These are phyloP conservation scores for Beauveria varroae DNA, from an alignment of 2,329 filamentous ascomycete genomes.

Conservation along the genomic window DNA sequence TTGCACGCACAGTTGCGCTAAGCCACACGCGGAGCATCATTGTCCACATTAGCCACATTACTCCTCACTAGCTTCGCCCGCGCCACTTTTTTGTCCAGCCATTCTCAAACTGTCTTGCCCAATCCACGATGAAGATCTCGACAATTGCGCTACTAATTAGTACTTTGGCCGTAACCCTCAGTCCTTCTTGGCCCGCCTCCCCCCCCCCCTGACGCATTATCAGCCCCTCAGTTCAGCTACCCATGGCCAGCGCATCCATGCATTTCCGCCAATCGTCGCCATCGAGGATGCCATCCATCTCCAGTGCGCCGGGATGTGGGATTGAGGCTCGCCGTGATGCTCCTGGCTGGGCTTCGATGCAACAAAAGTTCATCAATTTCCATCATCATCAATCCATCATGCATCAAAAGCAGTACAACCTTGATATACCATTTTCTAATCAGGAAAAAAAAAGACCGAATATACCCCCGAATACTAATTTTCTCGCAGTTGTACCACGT, in stretches of 20 bases:
- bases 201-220: not conserved
- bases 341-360: not conserved
- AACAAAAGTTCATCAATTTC: not conserved
- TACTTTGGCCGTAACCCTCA: not conserved
- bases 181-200: not conserved
- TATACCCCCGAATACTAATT: not conserved
- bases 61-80: not conserved
- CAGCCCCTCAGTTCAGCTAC: not conserved
- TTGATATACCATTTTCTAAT: too few species aligned
- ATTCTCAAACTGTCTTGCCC: not conserved
- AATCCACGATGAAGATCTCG: conserved; percentile 10
- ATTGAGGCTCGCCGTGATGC: not conserved
- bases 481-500: not conserved
- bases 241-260: not conserved
- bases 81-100: not conserved
- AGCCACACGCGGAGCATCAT: not conserved
- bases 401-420: not conserved
- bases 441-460: too few species aligned
- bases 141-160: not conserved
- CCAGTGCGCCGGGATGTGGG: not conserved
- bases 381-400: not conserved
- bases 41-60: not conserved
- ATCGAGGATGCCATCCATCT: not conserved
- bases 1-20: not conserved
- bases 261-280: not conserved